Percentiles rank a stretch among this genome's conserved stretches.
phyloP scores from a whole-genome alignment of 2,329 filamentous ascomycete genomes.

The Dactylellina leptospora region DNA sequence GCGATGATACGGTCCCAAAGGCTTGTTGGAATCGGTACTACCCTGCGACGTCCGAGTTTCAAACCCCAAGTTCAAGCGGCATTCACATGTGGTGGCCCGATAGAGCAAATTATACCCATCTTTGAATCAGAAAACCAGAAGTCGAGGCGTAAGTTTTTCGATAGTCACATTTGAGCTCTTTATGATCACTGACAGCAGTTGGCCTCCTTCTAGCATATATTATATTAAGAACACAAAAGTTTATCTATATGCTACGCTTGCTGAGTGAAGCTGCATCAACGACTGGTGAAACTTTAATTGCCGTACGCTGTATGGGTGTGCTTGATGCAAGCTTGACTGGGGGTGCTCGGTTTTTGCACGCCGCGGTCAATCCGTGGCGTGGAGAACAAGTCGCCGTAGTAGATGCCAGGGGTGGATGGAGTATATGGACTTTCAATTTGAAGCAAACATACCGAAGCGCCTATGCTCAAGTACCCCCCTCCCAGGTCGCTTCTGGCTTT shows the following conservation, averaged over 20 bases:
- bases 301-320: slow-evolving; percentile 12
- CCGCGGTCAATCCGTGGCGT: slow-evolving; percentile 34
- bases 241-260: slow-evolving; percentile 27
- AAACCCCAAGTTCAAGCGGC: slow-evolving; percentile 20
- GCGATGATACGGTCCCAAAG: slow-evolving; percentile 17
- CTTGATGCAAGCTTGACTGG: slow-evolving; percentile 16
- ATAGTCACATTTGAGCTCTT: neutral
- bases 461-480: neutral
- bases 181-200: neutral
- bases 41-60: slow-evolving; percentile 27
- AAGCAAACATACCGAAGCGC: slow-evolving; percentile 17
- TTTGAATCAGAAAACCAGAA: slow-evolving; percentile 20
- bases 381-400: slow-evolving; percentile 29
- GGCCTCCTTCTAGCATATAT: slow-evolving; percentile 22
- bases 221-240: slow-evolving; percentile 24
- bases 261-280: neutral
- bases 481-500: slow-evolving; percentile 3
- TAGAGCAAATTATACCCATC: slow-evolving; percentile 37
- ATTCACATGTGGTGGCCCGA: slow-evolving; percentile 31
- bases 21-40: neutral
- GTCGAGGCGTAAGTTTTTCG: slow-evolving; percentile 15
- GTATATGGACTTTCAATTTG: slow-evolving; percentile 25
- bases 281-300: slow-evolving; percentile 1
- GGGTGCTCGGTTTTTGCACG: slow-evolving; percentile 24
- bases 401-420: slow-evolving; percentile 24